Base-by-base conservation (phyloP, 2,329 filamentous ascomycete genomes). In the Fusarium sp. region DNA sequence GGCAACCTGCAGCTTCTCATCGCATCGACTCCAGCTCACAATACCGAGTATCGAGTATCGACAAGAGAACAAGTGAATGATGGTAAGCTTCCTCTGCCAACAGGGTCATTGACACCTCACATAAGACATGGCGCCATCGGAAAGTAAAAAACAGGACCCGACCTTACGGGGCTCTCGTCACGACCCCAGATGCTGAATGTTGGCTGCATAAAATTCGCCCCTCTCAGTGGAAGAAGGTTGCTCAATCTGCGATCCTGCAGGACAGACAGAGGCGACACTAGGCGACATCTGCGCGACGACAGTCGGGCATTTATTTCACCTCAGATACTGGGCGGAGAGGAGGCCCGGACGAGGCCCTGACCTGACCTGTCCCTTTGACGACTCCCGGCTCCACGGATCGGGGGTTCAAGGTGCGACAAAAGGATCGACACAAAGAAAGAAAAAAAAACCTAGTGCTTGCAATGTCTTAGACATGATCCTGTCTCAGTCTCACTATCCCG, bases 381-480 rank as follows among this genome's bases (percentile, higher is more conserved):
- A 52, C 64, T 59, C 58, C 70, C 59, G 43, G 42, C 43, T 49
- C 47, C 56, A 46, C 43, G 62, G 69, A 43, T 59, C 56, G 39
- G 40, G n/a, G 30, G 19, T 38, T 51, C 52, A 40, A 51, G 52
- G 67, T 64, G 56, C 56, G 24, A 62, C 62, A 32, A 42, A 49
- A 28, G 17, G 38, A 66, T 71, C 50, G 42, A 55, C 61, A 36
- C 9, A 30, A 48, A 59, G 43, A 38, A 36, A 60, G 10, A 11
- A 28, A 28, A 28, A 28, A 28, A 11, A 11, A 12, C 20, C 39
- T 43, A 38, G 30, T 47, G n/a, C 20, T 36, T 54, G 11, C 38
- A 39, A 52, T 73, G 69, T 73, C 69, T 71, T 48, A 65, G 56
- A 57, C 54, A 61, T 40, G 34, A 42, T 62, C n/a, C 52, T 47